Evolutionary conservation across 768 basidiomycete species (phyloP), one percentile per base, ranked within the genome.

Genomic region (Tulasnella sp.): DNA sequence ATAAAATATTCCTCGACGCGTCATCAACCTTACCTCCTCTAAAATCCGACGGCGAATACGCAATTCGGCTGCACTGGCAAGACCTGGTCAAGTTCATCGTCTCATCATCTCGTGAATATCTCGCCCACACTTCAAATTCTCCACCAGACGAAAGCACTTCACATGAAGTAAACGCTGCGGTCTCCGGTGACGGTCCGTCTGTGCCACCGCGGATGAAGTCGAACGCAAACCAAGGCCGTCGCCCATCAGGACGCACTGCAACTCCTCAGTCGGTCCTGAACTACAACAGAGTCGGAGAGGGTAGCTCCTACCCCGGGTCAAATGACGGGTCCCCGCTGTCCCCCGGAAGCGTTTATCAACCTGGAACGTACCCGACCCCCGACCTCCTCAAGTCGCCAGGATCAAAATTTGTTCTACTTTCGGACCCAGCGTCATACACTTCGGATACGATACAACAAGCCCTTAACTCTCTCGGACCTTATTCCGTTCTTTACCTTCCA

Each of bases 401-500:
- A 31, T 24, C 56, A 19, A 80, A 80, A 44, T 62, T 44, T 38
- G 39, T 52, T 1, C 34, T 76, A 24, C 74, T 81, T 16, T 31
- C 34, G 16, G 36, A 44, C 21, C 62, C 71, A 16, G 31, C 74
- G 3, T 40, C 72, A 16, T 68, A 71, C 36, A 83, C 81, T 3
- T 82, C 81, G 14, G 24, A 56, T 14, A 76, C 75, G 1, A 82
- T 83, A 34, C 82, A 82, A 74, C 74, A 76, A 39, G 82, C 82
- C 6, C 81, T 83, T 27, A 71, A 82, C 52, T 68, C 24, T 8
- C 56, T 82, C 12, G 82, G 82, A 62, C 77, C 82, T 36, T 52
- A 77, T n/a, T 80, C 80, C 16, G 83, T 80, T 12, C 44, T 83
- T 16, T 83, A 83, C 71, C 83, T 83, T 48, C 83, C 82, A 27